Conservation (phyloP, 73 alveolate species). For the Tetrahymena elliotti region DNA sequence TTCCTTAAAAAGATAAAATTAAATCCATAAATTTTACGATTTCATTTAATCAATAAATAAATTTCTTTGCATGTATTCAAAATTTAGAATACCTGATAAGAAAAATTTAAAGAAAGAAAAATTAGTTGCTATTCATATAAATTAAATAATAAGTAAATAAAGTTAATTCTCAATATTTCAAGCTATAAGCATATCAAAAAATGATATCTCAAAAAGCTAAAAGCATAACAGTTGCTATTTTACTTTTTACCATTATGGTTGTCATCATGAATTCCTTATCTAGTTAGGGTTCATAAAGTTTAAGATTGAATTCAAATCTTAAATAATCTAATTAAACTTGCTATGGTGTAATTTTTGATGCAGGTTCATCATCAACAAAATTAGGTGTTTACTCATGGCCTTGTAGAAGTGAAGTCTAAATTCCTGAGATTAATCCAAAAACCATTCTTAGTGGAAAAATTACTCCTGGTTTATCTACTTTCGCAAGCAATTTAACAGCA, state of each 20-base stretch:
- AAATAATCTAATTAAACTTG: slow-evolving; percentile 4
- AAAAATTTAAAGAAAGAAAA: neutral
- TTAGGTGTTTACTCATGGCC: slow-evolving; percentile 12
- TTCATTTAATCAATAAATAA: no score
- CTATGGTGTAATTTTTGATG: slow-evolving; percentile 29
- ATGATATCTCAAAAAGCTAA: neutral
- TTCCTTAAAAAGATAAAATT: neutral
- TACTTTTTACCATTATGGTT: neutral
- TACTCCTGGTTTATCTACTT: slow-evolving; percentile 20
- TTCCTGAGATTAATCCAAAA: neutral
- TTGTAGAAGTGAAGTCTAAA: neutral
- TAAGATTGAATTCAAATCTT: neutral
- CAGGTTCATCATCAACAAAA: slow-evolving; percentile 37
- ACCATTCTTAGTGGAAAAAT: neutral
- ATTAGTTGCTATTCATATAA: neutral
- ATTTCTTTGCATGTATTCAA: no score
- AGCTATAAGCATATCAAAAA: neutral
- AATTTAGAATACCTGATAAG: neutral
- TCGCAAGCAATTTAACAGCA: slow-evolving; percentile 4
- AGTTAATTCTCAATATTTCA: neutral
- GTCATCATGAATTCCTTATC: neutral
- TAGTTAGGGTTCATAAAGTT: neutral
- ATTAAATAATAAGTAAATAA: neutral
- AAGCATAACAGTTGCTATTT: neutral
- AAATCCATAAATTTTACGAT: neutral